Percentiles rank a stretch among this genome's conserved stretches.
phyloP scores from a whole-genome alignment of 2,329 filamentous ascomycete genomes.

The Penicillium sp. region DNA sequence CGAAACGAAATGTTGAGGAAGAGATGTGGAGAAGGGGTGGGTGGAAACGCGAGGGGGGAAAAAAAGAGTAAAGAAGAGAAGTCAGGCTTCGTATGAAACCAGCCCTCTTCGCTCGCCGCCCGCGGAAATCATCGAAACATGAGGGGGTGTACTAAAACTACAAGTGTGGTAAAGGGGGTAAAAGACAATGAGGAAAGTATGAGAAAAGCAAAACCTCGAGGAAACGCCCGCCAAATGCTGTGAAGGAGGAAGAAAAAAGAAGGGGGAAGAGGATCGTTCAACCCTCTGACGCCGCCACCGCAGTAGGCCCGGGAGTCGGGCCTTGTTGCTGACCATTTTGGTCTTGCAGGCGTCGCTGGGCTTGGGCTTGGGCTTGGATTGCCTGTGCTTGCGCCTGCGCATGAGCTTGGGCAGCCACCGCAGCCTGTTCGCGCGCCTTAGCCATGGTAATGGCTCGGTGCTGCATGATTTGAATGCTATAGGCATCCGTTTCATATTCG shows the following conservation, averaged over 20 bases:
- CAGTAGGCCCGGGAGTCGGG: conserved; percentile 32
- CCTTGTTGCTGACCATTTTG: conserved; percentile 27
- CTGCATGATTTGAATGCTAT: conserved; percentile 56
- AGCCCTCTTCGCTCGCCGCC: conserved; percentile 21
- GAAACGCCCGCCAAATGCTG: conserved; percentile 40
- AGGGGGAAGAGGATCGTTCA: conserved; percentile 23
- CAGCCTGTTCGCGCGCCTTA: conserved; percentile 44
- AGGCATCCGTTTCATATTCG: conserved; percentile 73
- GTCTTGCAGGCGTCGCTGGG: conserved; percentile 38
- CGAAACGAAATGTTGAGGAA: conserved; percentile 10
- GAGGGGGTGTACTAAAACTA: conserved; percentile 31
- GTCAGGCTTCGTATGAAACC: conserved; percentile 13
- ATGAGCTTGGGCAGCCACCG: conserved; percentile 44
- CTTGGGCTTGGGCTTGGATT: conserved; percentile 42
- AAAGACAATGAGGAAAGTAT: conserved; percentile 21
- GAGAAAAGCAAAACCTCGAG: conserved; percentile 20
- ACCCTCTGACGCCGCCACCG: conserved; percentile 31
- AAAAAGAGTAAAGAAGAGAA: conserved; percentile 12
- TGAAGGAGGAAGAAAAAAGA: conserved; percentile 11
- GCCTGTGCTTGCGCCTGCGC: conserved; percentile 43
- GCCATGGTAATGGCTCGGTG: conserved; percentile 54
- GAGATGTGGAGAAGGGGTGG: conserved; percentile 5
- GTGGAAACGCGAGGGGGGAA: conserved; percentile 3
- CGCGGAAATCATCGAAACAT: conserved; percentile 25
- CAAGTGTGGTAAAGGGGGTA: conserved; percentile 24